Conservation (phyloP, 148 eudicot species). For the Diospyros kaki region DNA sequence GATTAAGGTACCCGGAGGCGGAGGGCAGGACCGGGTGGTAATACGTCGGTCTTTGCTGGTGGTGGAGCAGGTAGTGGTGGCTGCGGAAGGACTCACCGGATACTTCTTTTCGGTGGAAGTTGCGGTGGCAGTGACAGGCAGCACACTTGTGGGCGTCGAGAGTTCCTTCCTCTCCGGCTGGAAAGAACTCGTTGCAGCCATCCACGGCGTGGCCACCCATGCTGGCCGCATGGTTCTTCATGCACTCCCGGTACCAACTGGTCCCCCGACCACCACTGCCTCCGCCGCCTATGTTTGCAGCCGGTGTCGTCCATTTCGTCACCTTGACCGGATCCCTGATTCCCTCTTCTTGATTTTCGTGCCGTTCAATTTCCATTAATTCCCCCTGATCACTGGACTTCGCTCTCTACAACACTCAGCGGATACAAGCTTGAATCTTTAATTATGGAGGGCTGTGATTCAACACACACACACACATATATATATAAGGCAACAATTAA, state of each 20-base stretch:
- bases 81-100: neutral
- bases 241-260: slow-evolving; percentile 57
- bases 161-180: slow-evolving; percentile 23
- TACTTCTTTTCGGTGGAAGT: slow-evolving; percentile 21
- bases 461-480: no score
- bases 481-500: no score
- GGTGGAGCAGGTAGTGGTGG: slow-evolving; percentile 12
- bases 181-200: slow-evolving; percentile 84
- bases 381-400: neutral
- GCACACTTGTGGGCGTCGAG: slow-evolving; percentile 19
- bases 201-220: slow-evolving; percentile 83
- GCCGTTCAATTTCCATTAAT: slow-evolving; percentile 55
- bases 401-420: no score
- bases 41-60: slow-evolving; percentile 25
- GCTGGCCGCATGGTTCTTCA: slow-evolving; percentile 71
- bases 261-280: slow-evolving; percentile 1
- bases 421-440: no score
- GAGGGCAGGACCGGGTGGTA: slow-evolving; percentile 25
- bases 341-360: slow-evolving; percentile 43
- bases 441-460: no score
- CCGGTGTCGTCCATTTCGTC: neutral
- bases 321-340: neutral
- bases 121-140: slow-evolving; percentile 23
- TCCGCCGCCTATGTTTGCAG: neutral
- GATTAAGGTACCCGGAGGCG: slow-evolving; percentile 35